Base-by-base conservation (phyloP, 2,329 filamentous ascomycete species). In the Scleromitrula shiraiana region DNA sequence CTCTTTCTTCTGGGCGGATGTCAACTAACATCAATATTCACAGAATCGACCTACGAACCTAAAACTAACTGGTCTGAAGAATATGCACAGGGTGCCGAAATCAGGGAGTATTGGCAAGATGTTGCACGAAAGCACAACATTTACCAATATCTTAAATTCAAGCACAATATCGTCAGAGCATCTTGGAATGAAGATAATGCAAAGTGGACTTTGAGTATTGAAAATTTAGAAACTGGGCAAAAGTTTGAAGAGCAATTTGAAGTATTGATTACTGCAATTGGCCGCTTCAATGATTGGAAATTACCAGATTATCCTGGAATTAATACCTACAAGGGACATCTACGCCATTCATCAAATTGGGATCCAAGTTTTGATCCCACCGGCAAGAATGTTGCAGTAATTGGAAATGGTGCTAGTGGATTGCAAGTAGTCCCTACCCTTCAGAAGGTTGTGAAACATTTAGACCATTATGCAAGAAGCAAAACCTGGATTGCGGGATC, bases 41-140 rank as follows among this genome's bases (percentile, higher is more conserved):
- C n/a, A n/a, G n/a, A 36, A 43, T 43, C 46, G 17, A 42, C 33
- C 7, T 87, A 85, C 61, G 70, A 72, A 6, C 80, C 82, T 1
- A 87, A 87, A 48, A 76, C 73, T 0, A 71, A 84, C 54, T 88
- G 84, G 84, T 74, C 73, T 0, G 79, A 85, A 56, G 72, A 80
- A 50, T 88, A 85, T 57, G 76, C 83, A 0, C 76, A 77, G 30
- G 83, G 83, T 0, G 61, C 67, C 4, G 84, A 88, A 62, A 88
- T 88, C 50, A 67, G 72, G 6, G 71, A 77, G 14, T 88, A 88
- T 59, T 81, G 81, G 79, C 73, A 83, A 55, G 63, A 64, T 0
- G 63, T 84, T 3, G 81, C 82, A 0, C 67, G 68, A 7, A 83
- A 86, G 55, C 74, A 85, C 60, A 71, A 80, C 46, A 75, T 86